These are phyloP conservation scores for Heliocybe sulcata DNA, from an alignment of 1,284 basidiomycete species.

Conservation along the genomic window DNA sequence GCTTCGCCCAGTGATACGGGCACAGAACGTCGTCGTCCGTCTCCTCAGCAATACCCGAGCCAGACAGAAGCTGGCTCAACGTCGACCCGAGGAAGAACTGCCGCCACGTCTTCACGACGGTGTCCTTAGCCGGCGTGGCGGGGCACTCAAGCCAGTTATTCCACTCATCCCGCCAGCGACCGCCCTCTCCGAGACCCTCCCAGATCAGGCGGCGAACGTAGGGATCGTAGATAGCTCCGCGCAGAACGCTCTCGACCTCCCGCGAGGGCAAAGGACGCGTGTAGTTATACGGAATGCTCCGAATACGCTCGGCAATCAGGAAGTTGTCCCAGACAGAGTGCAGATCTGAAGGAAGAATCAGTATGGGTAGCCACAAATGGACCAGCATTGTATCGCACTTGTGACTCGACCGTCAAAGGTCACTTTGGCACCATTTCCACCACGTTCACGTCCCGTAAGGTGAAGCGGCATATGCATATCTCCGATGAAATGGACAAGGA, in stretches of 20 bases:
- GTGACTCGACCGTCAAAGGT: slow-evolving; percentile 61
- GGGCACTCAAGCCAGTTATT: slow-evolving; percentile 68
- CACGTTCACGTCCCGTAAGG: slow-evolving; percentile 76
- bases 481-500: slow-evolving; percentile 86
- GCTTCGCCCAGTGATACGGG: slow-evolving; percentile 70
- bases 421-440: slow-evolving; percentile 77
- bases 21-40: slow-evolving; percentile 64
- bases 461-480: slow-evolving; percentile 92
- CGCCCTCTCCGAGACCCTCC: slow-evolving; percentile 62
- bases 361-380: not conserved
- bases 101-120: not conserved
- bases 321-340: slow-evolving; percentile 84
- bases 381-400: slow-evolving; percentile 35
- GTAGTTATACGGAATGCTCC: slow-evolving; percentile 71
- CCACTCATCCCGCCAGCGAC: slow-evolving; percentile 53
- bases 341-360: slow-evolving; percentile 43
- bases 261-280: slow-evolving; percentile 55
- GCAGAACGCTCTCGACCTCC: slow-evolving; percentile 68
- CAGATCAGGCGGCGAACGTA: slow-evolving; percentile 82
- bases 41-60: slow-evolving; percentile 13
- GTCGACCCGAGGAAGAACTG: slow-evolving; percentile 1
- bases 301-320: slow-evolving; percentile 77
- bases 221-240: slow-evolving; percentile 81
- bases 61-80: not conserved
- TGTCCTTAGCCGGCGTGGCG: slow-evolving; percentile 5